Base-by-base conservation (phyloP, 1,139 yeast genomes). In the Magnusiomyces sp. region DNA sequence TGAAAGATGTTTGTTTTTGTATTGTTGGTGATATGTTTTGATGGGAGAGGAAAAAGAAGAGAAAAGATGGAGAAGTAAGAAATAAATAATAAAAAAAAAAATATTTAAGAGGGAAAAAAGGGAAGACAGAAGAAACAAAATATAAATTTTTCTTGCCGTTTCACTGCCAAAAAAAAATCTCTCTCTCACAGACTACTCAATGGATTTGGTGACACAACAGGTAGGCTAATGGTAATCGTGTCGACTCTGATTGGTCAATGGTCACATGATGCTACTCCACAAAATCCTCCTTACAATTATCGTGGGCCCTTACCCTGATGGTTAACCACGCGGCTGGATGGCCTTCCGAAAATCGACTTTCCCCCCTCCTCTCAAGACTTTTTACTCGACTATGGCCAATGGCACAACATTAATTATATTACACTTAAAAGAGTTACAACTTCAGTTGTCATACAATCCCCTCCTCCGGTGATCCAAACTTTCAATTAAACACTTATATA, bases 61-160 rank as follows among this genome's bases (percentile, higher is more conserved):
- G n/a, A 41, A 17, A 47, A n/a, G 23, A 47, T 39, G 39, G 31
- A 31, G 17, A 32, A 27, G 48, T 29, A 14, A 40, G 20, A 46
- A 17, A 45, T 20, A 49, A 32, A 41, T 23, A 48, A 20, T 5
- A 31, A 36, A 16, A 34, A 42, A 32, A 27, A 40, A 41, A 36
- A 44, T n/a, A 32, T 33, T 16, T 19, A 43, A 32, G 10, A 40
- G 23, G 23, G 36, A 31, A 19, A 41, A 20, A 14, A 23, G 27
- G 23, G 16, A 19, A 40, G 23, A 13, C 20, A 40, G 6, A 40
- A 40, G 11, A 40, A 40, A 40, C 3, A 23, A 40, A 16, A 17
- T 38, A 20, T n/a, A 36, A 31, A 6, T 40, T 40, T 37, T 29
- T 32, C 19, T 31, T 23, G 20, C 42, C 7, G 11, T 34, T 34